Evolutionary conservation across 139 green algal species (phyloP), one percentile per base, ranked within the genome.

Genomic region (Trebouxia sp.): DNA sequence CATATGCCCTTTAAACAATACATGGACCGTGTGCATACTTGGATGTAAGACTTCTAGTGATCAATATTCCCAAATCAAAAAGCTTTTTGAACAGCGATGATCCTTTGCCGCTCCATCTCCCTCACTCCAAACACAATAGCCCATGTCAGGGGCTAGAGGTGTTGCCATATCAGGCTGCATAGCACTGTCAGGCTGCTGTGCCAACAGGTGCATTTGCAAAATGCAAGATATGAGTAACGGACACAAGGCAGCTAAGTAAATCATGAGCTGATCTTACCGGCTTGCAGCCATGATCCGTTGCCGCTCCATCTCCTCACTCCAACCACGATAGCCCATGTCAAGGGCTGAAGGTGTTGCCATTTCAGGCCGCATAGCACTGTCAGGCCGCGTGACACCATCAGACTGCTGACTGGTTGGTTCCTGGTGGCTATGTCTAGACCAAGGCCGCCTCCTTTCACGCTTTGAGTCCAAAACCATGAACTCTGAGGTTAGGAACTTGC

Each of bases 391-490:
- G n/a, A n/a, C n/a, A n/a, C n/a, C n/a, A n/a, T n/a, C n/a, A 58
- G 50, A 15, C 50, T 58, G 50, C 50, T n/a, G 50, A 15, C 15
- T 15, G 15, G 50, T 26, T 26, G n/a, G n/a, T n/a, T n/a, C n/a
- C n/a, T 35, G 62, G 39, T 82, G 8, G 1, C 41, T 48, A 6
- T 48, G 69, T 41, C n/a, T 15, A 26, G 41, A 22, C 22, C 41
- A 32, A 55, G 42, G 30, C 5, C 69, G 28, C n/a, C n/a, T 56
- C 1, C 26, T 38, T 12, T 79, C 28, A 5, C 35, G 43, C n/a
- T 69, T 37, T 51, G 84, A 78, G 38, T 93, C 89, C 39, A 89
- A 3, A 8, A 95, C 88, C 76, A 95, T 85, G 80, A 95, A 95
- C 78, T 92, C 86, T 20, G 85, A 84, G 24, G 83, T 90, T 30